A percentile compares a stretch with the other conserved stretches of the same genome.
Evolutionary conservation across 31 red algal genomes (phyloP).

Genomic region (Odonthalia washingtoniensis): DNA sequence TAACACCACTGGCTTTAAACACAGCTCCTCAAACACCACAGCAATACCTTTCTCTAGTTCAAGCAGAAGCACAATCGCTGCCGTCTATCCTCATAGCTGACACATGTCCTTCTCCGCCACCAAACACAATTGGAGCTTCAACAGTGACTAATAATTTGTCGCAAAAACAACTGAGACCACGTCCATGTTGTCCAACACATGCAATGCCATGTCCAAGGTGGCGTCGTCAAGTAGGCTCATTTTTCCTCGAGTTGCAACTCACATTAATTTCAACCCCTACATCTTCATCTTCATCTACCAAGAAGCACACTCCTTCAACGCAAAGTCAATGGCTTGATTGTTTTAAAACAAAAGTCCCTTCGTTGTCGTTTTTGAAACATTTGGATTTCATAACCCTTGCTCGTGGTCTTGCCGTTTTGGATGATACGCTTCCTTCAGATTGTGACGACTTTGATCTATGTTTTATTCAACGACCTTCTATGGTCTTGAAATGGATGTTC

Average conservation of each 20-base stretch:
- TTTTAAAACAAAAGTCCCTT: neutral
- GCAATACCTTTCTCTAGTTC: neutral
- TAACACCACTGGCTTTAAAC: neutral
- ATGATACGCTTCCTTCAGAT: neutral
- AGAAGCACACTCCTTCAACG: neutral
- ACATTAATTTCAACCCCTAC: neutral
- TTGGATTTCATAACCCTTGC: neutral
- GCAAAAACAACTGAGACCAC: neutral
- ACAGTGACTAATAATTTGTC: too few species aligned
- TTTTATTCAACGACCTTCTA: neutral
- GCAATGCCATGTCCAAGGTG: neutral
- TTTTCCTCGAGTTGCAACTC: neutral
- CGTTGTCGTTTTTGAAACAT: neutral
- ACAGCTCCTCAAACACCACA: neutral
- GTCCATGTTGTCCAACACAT: neutral
- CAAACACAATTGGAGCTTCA: too few species aligned
- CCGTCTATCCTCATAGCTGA: neutral
- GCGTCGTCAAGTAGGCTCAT: neutral
- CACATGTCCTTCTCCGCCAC: neutral
- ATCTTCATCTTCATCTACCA: neutral
- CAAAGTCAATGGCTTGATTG: neutral
- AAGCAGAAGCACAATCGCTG: neutral
- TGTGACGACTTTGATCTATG: neutral
- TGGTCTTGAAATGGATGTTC: constrained; percentile 22
- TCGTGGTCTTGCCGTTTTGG: neutral